These are phyloP conservation scores for Barnettozyma sucrosica DNA, from an alignment of 805 yeast species.

Conservation along the genomic window DNA sequence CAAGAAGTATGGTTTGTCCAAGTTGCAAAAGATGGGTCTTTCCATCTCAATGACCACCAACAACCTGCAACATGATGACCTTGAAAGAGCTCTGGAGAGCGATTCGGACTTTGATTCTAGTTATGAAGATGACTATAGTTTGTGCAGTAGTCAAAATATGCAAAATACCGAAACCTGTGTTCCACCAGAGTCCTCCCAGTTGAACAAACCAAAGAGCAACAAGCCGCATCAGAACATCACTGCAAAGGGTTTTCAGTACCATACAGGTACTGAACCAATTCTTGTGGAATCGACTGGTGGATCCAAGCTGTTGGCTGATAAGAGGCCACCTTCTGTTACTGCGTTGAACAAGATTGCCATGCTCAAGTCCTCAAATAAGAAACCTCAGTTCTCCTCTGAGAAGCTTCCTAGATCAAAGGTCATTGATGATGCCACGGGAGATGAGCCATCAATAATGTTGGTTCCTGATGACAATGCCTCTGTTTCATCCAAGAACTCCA, in stretches of 20 bases:
- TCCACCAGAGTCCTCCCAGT: not conserved
- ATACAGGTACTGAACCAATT: not conserved
- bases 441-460: constrained; percentile 58
- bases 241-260: not conserved
- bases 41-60: constrained; percentile 73
- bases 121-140: constrained; percentile 21
- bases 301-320: not conserved
- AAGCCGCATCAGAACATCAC: not conserved
- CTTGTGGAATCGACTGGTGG: not conserved
- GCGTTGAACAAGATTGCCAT: constrained; percentile 14
- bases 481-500: not conserved
- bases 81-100: constrained; percentile 19
- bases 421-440: constrained; percentile 62
- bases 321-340: constrained; percentile 4
- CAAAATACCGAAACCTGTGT: not conserved
- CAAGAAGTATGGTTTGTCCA: constrained; percentile 42
- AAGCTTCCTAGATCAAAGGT: constrained; percentile 65
- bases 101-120: constrained; percentile 25
- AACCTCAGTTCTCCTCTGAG: constrained; percentile 66
- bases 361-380: constrained; percentile 22
- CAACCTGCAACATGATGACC: constrained; percentile 34
- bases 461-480: constrained; percentile 38
- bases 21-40: constrained; percentile 70
- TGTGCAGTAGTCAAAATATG: not conserved
- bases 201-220: not conserved